These are phyloP conservation scores for Biancaea sappan DNA, from an alignment of 306 rosid species.

Conservation along the genomic window DNA sequence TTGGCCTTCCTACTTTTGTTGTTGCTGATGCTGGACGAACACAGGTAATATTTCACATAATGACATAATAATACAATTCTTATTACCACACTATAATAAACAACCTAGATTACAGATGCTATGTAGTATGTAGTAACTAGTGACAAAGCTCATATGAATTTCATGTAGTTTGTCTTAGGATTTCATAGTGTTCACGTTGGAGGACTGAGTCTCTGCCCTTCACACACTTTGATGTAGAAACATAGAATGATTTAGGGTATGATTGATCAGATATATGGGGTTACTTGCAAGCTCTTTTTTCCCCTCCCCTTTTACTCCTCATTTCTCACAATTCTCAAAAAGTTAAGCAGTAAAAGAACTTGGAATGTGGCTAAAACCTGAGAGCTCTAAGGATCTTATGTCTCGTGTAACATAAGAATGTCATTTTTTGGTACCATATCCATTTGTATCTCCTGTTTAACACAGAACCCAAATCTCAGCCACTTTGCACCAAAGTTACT, in stretches of 20 bases:
- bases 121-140: too few relatives aligned
- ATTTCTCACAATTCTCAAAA: not conserved
- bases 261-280: not conserved
- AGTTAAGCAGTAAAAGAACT: not conserved
- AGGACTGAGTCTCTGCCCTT: constrained; percentile 1
- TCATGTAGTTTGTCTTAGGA: not conserved
- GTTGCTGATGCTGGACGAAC: constrained; percentile 98
- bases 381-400: not conserved
- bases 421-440: not conserved
- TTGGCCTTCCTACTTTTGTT: constrained; percentile 89
- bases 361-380: not conserved
- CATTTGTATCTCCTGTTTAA: not conserved
- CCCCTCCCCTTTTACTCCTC: not conserved
- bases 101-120: not conserved
- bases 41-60: constrained; percentile 55
- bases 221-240: not conserved
- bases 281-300: not conserved
- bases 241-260: not conserved
- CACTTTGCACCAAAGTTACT: not conserved
- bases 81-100: not conserved
- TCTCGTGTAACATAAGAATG: not conserved
- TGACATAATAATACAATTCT: constrained; percentile 22
- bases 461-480: not conserved
- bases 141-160: constrained; percentile 8
- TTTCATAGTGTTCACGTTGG: not conserved